Percentiles rank a stretch among this genome's conserved stretches.
Conservation (phyloP, 2,329 filamentous ascomycete genomes). For the Zelopaecilomyces penicillatus region DNA sequence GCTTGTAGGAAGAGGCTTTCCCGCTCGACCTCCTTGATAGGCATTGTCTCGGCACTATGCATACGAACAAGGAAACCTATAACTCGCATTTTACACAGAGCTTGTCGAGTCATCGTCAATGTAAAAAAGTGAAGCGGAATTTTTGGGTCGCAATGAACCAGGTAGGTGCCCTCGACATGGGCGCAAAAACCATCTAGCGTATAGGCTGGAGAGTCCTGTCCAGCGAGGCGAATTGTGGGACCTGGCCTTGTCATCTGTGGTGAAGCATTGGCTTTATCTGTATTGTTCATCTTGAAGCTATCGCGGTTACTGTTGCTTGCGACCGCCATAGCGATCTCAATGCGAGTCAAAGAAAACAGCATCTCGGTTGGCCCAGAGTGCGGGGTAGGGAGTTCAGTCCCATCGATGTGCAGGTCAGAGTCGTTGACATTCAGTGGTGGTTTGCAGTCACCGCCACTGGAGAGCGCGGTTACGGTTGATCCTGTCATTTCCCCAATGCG, state of each 20-base stretch:
- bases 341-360: slow-evolving; percentile 48
- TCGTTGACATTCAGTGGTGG: slow-evolving; percentile 55
- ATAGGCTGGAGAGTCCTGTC: slow-evolving; percentile 38
- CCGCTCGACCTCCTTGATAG: slow-evolving; percentile 38
- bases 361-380: slow-evolving; percentile 50
- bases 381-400: slow-evolving; percentile 43
- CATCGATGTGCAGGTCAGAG: slow-evolving; percentile 47
- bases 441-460: slow-evolving; percentile 44
- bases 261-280: slow-evolving; percentile 18
- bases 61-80: slow-evolving; percentile 44
- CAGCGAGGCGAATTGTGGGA: slow-evolving; percentile 37
- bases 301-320: slow-evolving; percentile 37
- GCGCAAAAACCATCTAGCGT: slow-evolving; percentile 46
- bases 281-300: slow-evolving; percentile 19
- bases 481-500: slow-evolving; percentile 60
- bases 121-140: slow-evolving; percentile 53
- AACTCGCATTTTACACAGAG: slow-evolving; percentile 49
- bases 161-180: slow-evolving; percentile 48
- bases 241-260: slow-evolving; percentile 15
- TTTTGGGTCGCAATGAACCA: slow-evolving; percentile 48
- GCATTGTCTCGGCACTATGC: slow-evolving; percentile 29
- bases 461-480: slow-evolving; percentile 47
- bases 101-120: slow-evolving; percentile 46
- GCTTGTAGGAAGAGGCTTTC: slow-evolving; percentile 46
- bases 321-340: slow-evolving; percentile 49